These are phyloP conservation scores for Chrysanthemum lavandulifolium DNA, from an alignment of 129 eudicot genomes.

Conservation along the genomic window DNA sequence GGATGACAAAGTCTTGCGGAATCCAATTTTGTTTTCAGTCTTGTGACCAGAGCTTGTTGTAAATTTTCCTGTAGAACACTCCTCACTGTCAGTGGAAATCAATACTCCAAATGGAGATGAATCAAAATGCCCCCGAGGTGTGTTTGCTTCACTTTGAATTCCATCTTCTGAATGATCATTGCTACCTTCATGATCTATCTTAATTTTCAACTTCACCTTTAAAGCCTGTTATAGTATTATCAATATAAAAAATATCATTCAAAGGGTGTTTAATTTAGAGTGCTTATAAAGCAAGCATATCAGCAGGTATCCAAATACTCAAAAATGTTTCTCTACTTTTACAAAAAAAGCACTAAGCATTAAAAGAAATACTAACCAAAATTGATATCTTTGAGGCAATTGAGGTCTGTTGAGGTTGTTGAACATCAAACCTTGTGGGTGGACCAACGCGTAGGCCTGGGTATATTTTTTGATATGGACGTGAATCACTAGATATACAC, in stretches of 20 bases:
- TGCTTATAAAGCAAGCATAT: too few relatives aligned
- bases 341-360: background rate
- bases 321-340: background rate
- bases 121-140: constrained; percentile 54
- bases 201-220: constrained; percentile 66
- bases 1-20: constrained; percentile 49
- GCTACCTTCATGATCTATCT: constrained; percentile 49
- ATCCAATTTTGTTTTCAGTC: constrained; percentile 49
- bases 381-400: constrained; percentile 76
- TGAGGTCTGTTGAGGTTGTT: constrained; percentile 77
- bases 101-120: constrained; percentile 49
- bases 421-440: constrained; percentile 62
- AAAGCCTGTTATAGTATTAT: constrained; percentile 45
- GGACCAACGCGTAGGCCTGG: constrained; percentile 34
- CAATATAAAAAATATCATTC: constrained; percentile 21
- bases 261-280: too few relatives aligned
- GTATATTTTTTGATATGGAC: constrained; percentile 48
- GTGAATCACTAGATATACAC: constrained; percentile 70
- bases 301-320: background rate
- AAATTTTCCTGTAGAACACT: constrained; percentile 36
- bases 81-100: constrained; percentile 32
- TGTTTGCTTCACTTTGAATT: constrained; percentile 58
- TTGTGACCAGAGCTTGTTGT: constrained; percentile 46
- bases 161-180: constrained; percentile 54
- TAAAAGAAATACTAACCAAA: constrained; percentile 57